Base-by-base conservation (phyloP, 495 filamentous ascomycete species). In the Schizothecium vesticola region DNA sequence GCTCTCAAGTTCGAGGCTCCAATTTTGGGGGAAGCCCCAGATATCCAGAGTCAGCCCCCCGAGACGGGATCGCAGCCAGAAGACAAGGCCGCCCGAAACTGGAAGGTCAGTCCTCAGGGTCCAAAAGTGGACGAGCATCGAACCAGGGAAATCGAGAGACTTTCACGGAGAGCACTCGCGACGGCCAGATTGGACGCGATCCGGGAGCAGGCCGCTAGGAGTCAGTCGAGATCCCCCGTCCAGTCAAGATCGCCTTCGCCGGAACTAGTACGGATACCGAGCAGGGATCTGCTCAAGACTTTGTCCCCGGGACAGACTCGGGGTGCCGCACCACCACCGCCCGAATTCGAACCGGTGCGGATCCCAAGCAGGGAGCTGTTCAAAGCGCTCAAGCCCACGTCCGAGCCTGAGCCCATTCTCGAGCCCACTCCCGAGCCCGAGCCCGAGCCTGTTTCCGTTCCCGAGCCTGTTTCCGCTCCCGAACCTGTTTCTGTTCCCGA, bases 171-270 rank as follows among this genome's bases (percentile, higher is more conserved):
- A 73, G 84, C 83, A n/a, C 78, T 90, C 24, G 84, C 88, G 29
- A 86, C 84, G 11, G 85, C 80, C 67, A 76, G 83, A 68, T 76
- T 90, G 2, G 87, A 86, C 63, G 83, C 87, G 74, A 84, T 90
- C 59, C 74, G 83, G 51, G 84, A 89, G 63, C 80, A 70, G 21
- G 82, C 84, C 71, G 83, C 83, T 2, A 74, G 78, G 66, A 78
- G 80, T 33, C 72, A 66, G 58, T 79, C 79, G 21, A 75, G 74
- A 57, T 75, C 79, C 36, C 74, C 77, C 67, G 78, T 80, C 43
- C 72, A 67, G 58, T 79, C 79, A 21, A 75, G 74, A 55, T 75
- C 79, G 36, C 74, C 77, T 23, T 76, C 80, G 7, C 75, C 76
- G 58, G 79, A 78, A 23, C 63, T 78, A 28, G 64, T 67, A 29